phyloP scores from a whole-genome alignment of 2,329 filamentous ascomycete genomes.

The Sphaerostilbella broomeana region DNA sequence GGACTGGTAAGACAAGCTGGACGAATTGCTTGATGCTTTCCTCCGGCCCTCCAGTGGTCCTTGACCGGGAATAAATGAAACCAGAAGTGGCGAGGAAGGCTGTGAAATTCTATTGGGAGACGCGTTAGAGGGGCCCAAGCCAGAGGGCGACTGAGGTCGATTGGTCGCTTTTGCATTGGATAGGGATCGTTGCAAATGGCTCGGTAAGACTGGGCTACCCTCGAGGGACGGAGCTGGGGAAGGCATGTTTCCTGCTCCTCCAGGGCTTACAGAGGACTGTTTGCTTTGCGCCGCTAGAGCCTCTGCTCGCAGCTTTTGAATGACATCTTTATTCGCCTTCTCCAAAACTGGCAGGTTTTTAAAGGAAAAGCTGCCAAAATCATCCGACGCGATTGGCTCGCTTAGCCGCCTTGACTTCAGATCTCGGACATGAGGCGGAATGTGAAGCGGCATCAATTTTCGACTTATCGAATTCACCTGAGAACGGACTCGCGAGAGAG shows the following conservation, averaged over 20 bases:
- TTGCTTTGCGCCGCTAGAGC: constrained; percentile 66
- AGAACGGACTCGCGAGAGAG: constrained; percentile 78
- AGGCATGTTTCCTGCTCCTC: constrained; percentile 33
- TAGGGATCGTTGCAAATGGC: constrained; percentile 72
- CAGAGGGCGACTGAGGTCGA: constrained; percentile 80
- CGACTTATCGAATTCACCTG: constrained; percentile 84
- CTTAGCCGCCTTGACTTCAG: constrained; percentile 80
- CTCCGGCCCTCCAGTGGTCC: constrained; percentile 68
- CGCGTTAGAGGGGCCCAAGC: constrained; percentile 69
- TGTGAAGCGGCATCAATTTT: constrained; percentile 89
- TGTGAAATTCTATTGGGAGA: constrained; percentile 78
- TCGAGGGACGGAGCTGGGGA: constrained; percentile 69
- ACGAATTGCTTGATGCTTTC: constrained; percentile 88
- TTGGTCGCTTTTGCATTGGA: constrained; percentile 74
- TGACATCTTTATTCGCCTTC: constrained; percentile 97
- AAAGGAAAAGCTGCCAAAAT: constrained; percentile 94
- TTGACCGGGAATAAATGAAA: constrained; percentile 86
- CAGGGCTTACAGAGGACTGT: constrained; percentile 38
- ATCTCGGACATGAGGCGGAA: constrained; percentile 92
- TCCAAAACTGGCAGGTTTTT: constrained; percentile 95
- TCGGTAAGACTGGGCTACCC: constrained; percentile 75
- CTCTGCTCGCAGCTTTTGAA: constrained; percentile 89
- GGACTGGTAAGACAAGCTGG: constrained; percentile 74
- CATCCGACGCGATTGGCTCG: constrained; percentile 81
- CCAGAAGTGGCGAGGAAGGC: constrained; percentile 69